phyloP scores from a whole-genome alignment of 805 yeast genomes.

The Suhomyces faveliae region DNA sequence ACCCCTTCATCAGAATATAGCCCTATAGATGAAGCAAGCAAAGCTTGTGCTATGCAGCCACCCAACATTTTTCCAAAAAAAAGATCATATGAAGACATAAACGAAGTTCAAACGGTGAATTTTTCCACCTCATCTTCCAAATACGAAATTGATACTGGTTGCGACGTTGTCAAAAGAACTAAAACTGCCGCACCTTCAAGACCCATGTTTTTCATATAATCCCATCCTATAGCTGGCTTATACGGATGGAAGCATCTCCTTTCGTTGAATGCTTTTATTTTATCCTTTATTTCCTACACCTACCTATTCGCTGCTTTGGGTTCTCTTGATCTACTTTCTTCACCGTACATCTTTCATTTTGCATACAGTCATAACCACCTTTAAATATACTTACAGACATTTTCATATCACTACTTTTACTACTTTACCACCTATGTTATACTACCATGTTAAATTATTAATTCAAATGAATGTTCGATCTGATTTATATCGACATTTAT shows the following conservation, averaged over 20 bases:
- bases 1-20: conserved; percentile 10
- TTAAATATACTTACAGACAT: background rate
- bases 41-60: conserved; percentile 11
- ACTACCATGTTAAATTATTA: background rate
- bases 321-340: background rate
- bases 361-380: background rate
- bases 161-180: conserved; percentile 24
- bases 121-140: background rate
- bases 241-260: background rate
- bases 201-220: conserved; percentile 20
- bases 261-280: background rate
- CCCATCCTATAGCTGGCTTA: background rate
- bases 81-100: conserved; percentile 15
- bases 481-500: background rate
- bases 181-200: conserved; percentile 15
- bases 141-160: conserved; percentile 3
- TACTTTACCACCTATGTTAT: background rate
- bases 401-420: background rate
- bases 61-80: conserved; percentile 12
- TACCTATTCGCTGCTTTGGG: background rate
- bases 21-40: conserved; percentile 6
- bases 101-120: conserved; percentile 2
- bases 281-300: background rate
- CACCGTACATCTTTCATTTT: background rate
- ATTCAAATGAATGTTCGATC: background rate